These are phyloP conservation scores for Mychonastes homosphaera DNA, from an alignment of 139 green algal species.

Conservation along the genomic window DNA sequence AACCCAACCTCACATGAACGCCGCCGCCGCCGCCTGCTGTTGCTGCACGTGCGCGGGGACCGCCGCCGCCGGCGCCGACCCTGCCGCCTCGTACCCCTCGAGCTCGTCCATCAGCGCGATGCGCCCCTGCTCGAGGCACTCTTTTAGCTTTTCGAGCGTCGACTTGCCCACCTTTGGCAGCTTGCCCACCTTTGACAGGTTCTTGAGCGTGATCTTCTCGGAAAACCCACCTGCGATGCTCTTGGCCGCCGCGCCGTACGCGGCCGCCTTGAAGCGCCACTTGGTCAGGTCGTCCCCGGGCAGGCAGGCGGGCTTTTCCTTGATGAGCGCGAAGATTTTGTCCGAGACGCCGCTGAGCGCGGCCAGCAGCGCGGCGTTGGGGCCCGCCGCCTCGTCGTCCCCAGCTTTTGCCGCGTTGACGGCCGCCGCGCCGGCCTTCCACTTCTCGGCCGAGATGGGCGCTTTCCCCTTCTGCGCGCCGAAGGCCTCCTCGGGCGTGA, in stretches of 20 bases:
- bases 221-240: neutral
- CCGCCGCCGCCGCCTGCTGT: neutral
- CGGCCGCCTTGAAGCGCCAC: no score
- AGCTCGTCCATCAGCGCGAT: neutral
- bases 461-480: slow-evolving; percentile 16
- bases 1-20: neutral
- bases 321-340: no score
- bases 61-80: neutral
- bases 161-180: slow-evolving; percentile 17
- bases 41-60: neutral
- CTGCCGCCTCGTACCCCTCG: slow-evolving; percentile 12
- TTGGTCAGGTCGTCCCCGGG: neutral
- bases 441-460: neutral
- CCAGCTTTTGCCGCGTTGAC: neutral
- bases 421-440: neutral
- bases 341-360: no score
- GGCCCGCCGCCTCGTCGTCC: no score
- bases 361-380: no score
- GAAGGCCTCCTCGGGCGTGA: slow-evolving; percentile 43
- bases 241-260: no score
- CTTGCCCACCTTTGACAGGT: slow-evolving; percentile 16
- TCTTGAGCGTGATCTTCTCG: slow-evolving; percentile 8
- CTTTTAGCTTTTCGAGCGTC: slow-evolving; percentile 8
- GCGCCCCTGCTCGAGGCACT: neutral
- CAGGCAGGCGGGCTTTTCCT: neutral